Percentiles rank a stretch among this genome's conserved stretches.
Evolutionary conservation across 2,329 filamentous ascomycete species (phyloP).

Genomic region (Pestalotiopsis sp.): DNA sequence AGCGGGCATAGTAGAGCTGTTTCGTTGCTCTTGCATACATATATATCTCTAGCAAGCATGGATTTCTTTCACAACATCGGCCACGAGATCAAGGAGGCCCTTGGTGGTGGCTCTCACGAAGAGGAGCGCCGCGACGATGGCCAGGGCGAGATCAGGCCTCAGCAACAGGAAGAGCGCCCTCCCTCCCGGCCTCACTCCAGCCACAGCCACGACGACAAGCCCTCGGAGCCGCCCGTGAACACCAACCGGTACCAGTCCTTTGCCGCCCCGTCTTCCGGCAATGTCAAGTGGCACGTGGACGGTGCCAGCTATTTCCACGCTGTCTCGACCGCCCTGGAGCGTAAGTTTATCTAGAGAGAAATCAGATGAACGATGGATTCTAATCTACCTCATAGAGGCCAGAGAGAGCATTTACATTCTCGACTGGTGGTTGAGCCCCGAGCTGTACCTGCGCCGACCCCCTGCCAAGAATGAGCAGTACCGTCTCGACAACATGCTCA

Average conservation of each 20-base stretch:
- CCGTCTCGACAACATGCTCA: slow-evolving; percentile 79
- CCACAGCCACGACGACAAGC: slow-evolving; percentile 17
- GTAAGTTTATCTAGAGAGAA: slow-evolving; percentile 31
- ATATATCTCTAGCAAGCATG: slow-evolving; percentile 29
- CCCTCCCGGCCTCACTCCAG: slow-evolving; percentile 17
- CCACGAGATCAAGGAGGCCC: slow-evolving; percentile 39
- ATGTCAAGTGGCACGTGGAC: slow-evolving; percentile 87
- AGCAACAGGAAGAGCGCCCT: slow-evolving; percentile 26
- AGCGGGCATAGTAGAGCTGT: neutral
- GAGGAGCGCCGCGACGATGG: slow-evolving; percentile 37
- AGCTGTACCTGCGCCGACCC: slow-evolving; percentile 82
- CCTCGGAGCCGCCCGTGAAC: slow-evolving; percentile 37
- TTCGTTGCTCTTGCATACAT: neutral
- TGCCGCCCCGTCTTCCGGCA: slow-evolving; percentile 69
- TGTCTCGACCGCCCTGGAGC: slow-evolving; percentile 74
- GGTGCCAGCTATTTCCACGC: slow-evolving; percentile 85
- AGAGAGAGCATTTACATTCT: slow-evolving; percentile 80
- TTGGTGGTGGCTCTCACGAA: slow-evolving; percentile 34
- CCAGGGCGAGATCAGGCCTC: neutral
- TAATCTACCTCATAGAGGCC: slow-evolving; percentile 50
- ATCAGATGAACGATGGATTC: neutral
- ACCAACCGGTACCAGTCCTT: slow-evolving; percentile 65
- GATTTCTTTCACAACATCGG: slow-evolving; percentile 47
- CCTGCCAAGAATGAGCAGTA: slow-evolving; percentile 81
- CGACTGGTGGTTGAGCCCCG: slow-evolving; percentile 88